Percentiles rank a stretch among this genome's conserved stretches.
These are phyloP conservation scores for Moniliophthora roreri DNA, from an alignment of 1,284 basidiomycete species.

Conservation along the genomic window DNA sequence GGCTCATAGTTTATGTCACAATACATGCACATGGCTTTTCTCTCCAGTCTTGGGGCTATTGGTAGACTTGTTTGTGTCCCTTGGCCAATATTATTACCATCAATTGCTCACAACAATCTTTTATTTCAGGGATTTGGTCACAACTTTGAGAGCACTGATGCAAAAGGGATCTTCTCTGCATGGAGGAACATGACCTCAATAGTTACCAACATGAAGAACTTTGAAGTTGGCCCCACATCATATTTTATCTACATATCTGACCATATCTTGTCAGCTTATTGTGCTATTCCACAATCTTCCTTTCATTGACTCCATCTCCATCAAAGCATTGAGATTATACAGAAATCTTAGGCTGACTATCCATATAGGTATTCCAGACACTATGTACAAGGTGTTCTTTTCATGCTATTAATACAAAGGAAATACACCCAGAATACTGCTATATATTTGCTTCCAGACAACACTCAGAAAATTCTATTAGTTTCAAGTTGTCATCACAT, in stretches of 20 bases:
- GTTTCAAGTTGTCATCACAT: no score
- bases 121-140: not conserved
- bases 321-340: slow-evolving; percentile 2
- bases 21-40: no score
- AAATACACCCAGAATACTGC: no score
- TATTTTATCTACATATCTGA: not conserved
- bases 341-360: slow-evolving; percentile 1
- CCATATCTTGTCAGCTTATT: not conserved
- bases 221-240: not conserved
- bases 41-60: no score
- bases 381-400: no score
- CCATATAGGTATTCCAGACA: not conserved
- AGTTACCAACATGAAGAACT: not conserved
- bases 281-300: slow-evolving; percentile 3
- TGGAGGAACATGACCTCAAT: slow-evolving; percentile 2
- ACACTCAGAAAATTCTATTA: no score
- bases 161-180: not conserved
- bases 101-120: no score
- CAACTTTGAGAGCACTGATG: slow-evolving; percentile 1
- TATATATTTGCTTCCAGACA: no score
- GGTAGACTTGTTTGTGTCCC: no score
- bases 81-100: no score
- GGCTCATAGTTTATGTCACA: no score
- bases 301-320: slow-evolving; percentile 1
- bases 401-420: no score